A percentile compares a stretch with the other conserved stretches of the same genome.
phyloP scores from a whole-genome alignment of 306 rosid species.

The Rosa persica region DNA sequence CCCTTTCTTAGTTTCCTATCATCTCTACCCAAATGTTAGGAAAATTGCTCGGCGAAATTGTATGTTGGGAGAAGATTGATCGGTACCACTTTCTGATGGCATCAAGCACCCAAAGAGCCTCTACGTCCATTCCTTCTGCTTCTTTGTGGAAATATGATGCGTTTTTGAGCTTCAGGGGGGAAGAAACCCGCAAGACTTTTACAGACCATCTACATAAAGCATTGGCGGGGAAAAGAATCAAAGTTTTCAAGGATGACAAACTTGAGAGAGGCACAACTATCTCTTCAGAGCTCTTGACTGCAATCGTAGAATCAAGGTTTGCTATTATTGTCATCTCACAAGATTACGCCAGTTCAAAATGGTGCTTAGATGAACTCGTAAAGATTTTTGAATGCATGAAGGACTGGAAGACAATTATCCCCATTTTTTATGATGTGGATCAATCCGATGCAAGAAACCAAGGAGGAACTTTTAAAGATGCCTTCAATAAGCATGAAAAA shows the following conservation, averaged over 20 bases:
- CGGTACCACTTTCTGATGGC: neutral
- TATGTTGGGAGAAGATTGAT: neutral
- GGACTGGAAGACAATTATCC: neutral
- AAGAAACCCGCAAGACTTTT: conserved; percentile 4
- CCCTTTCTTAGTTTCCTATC: neutral
- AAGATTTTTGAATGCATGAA: neutral
- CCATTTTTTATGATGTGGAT: conserved; percentile 20
- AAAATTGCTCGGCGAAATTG: neutral
- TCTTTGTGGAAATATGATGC: neutral
- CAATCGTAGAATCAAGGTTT: neutral
- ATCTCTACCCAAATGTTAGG: neutral
- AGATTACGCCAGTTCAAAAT: neutral
- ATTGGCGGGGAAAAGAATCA: neutral
- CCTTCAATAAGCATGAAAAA: neutral
- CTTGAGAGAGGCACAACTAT: neutral
- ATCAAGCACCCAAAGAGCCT: neutral
- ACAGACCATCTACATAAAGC: neutral
- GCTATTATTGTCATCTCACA: neutral
- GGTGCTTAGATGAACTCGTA: neutral
- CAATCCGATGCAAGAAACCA: conserved; percentile 8
- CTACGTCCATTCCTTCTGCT: neutral
- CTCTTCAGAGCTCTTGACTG: neutral
- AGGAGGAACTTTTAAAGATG: neutral
- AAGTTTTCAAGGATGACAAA: neutral
- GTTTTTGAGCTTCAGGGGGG: conserved; percentile 13